Conservation (phyloP, 2,329 filamentous ascomycete genomes). For the Penicillium sp. region DNA sequence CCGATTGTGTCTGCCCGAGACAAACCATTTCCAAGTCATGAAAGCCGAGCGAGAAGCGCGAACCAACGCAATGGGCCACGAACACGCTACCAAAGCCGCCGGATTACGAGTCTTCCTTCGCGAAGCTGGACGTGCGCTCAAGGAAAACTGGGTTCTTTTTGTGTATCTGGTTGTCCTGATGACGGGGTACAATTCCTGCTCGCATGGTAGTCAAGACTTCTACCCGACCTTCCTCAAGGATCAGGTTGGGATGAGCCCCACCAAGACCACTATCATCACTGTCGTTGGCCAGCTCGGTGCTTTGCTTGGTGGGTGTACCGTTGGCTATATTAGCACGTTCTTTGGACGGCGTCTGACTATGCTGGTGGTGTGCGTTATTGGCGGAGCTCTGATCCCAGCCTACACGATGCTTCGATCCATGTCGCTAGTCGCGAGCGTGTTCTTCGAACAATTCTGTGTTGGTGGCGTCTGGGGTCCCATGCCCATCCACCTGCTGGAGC, state of each 20-base stretch:
- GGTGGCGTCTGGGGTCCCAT: constrained; percentile 43
- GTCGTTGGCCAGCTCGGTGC: constrained; percentile 40
- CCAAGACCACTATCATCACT: constrained; percentile 37
- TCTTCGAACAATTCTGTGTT: constrained; percentile 45
- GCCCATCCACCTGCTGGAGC: constrained; percentile 42
- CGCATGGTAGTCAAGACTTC: constrained; percentile 43
- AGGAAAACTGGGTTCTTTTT: constrained; percentile 39
- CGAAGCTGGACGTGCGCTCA: constrained; percentile 26
- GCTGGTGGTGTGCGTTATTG: constrained; percentile 35
- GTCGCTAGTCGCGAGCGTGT: constrained; percentile 35
- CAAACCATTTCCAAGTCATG: constrained; percentile 60
- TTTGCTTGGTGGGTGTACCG: constrained; percentile 35
- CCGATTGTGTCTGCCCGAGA: constrained; percentile 74
- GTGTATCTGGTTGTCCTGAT: constrained; percentile 41
- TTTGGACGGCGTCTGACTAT: constrained; percentile 41
- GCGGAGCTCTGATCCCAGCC: constrained; percentile 38
- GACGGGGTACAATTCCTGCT: constrained; percentile 40
- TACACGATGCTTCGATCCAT: constrained; percentile 36
- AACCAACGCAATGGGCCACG: constrained; percentile 1
- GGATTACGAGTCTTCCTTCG: constrained; percentile 19
- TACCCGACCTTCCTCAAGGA: constrained; percentile 46
- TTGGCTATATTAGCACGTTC: constrained; percentile 41
- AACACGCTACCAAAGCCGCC: constrained; percentile 4
- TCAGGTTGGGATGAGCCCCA: constrained; percentile 34
- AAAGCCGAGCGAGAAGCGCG: constrained; percentile 25